Percentiles rank a stretch among this genome's conserved stretches.
These are phyloP conservation scores for Physocladia obscura DNA, from an alignment of 192 early-diverging fungal species.

Conservation along the genomic window DNA sequence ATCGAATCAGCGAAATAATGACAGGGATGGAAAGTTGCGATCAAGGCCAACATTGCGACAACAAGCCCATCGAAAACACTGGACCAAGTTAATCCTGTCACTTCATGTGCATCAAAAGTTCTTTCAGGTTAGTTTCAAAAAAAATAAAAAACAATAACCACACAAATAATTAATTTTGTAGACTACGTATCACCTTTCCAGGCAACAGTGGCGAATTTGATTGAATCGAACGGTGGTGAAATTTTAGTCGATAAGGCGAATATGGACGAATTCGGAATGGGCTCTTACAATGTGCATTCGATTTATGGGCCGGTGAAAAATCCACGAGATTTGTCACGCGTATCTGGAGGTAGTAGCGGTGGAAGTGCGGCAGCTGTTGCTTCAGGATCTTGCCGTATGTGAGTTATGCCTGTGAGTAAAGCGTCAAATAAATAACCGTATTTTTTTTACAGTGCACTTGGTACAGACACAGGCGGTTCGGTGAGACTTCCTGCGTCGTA, in stretches of 20 bases:
- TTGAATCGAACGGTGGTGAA: slow-evolving; percentile 66
- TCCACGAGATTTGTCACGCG: slow-evolving; percentile 32
- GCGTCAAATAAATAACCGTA: neutral
- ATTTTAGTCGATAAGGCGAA: slow-evolving; percentile 71
- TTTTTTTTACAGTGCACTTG: slow-evolving; percentile 63
- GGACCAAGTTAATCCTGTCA: neutral
- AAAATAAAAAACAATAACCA: neutral
- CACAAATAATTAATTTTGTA: slow-evolving; percentile 1
- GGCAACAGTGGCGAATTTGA: slow-evolving; percentile 68
- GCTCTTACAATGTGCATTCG: slow-evolving; percentile 56
- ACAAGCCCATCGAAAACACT: slow-evolving; percentile 46
- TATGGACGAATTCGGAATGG: slow-evolving; percentile 99
- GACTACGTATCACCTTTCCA: slow-evolving; percentile 69
- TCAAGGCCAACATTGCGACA: slow-evolving; percentile 84
- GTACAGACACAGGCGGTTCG: slow-evolving; percentile 94
- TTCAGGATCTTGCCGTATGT: slow-evolving; percentile 73
- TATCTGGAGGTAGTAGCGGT: slow-evolving; percentile 88
- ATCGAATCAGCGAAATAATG: slow-evolving; percentile 36
- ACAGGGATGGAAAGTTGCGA: slow-evolving; percentile 65
- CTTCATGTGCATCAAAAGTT: slow-evolving; percentile 73
- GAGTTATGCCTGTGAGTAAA: slow-evolving; percentile 31
- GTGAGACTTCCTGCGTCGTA: slow-evolving; percentile 91
- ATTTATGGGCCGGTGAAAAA: slow-evolving; percentile 41
- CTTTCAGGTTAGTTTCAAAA: slow-evolving; percentile 50
- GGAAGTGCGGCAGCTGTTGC: slow-evolving; percentile 91